Evolutionary conservation across 257 asterid species (phyloP), one percentile per base, ranked within the genome.

Genomic region (Solanum microdontum): DNA sequence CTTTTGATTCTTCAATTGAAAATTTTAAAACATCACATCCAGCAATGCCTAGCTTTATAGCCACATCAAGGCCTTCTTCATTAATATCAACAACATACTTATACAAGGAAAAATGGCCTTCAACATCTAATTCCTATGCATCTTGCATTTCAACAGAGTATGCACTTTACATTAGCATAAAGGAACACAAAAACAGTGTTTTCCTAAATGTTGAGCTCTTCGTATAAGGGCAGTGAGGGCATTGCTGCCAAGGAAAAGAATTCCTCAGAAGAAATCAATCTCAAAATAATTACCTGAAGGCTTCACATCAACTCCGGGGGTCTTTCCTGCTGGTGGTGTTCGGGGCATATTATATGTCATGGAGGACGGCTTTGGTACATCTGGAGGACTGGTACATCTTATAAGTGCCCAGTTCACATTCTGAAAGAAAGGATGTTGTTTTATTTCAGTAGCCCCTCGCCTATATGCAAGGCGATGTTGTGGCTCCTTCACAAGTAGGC

Each of bases 371-470:
- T 88, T 88, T 32, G 96, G 96, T 86, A 93, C 93, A 2, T 93
- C 94, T 3, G 96, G 96, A 28, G 96, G 96, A 62, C 93, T 92
- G 40, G 96, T 92, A 87, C 96, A 93, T 5, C 94, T 94, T 14
- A 93, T 91, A 11, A 93, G 92, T 2, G 96, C 96, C 96, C 96
- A 93, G 43, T 93, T 93, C 85, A 93, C 90, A 11, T 93, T 92
- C 83, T 92, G 94, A 43, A 93, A 93, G 43, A 93, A 93, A 0
- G 96, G 94, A 73, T 93, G 96, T 88, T 93, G 96, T 89, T 93
- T 93, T 17, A 93, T 93, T 82, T 92, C 96, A 10, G 96, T 92
- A 19, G 96, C 96, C 5, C 96, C 96, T 11, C 96, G 94, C 90
- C 94, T 91, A 83, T 93, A 93, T 10, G 96, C 96, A 51, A 93